Evolutionary conservation across 352 stramenopile genomes (phyloP).

Genomic region (Pythium brachiatum): DNA sequence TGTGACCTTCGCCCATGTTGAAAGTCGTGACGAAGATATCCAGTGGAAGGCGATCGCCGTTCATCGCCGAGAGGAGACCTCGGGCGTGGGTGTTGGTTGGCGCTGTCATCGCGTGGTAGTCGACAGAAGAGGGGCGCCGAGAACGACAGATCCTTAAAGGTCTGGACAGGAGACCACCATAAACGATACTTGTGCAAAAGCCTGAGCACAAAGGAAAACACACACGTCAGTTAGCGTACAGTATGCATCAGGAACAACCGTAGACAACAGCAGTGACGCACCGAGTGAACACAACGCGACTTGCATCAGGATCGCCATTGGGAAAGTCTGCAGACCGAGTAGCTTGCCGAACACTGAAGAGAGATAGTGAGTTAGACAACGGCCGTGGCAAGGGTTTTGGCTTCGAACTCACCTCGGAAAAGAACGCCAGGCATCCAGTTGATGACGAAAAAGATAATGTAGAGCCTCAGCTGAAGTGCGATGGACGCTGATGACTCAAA

Average conservation of each 20-base stretch:
- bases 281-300: constrained; percentile 52
- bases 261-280: background rate
- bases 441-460: constrained; percentile 69
- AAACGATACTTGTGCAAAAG: constrained; percentile 64
- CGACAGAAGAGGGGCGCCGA: constrained; percentile 11
- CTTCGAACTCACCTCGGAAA: constrained; percentile 48
- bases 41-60: constrained; percentile 46
- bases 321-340: constrained; percentile 43
- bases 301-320: constrained; percentile 64
- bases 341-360: constrained; percentile 43
- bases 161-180: constrained; percentile 24
- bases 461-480: constrained; percentile 61
- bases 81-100: constrained; percentile 32
- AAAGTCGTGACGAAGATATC: constrained; percentile 83
- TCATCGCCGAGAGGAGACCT: constrained; percentile 11
- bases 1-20: constrained; percentile 76
- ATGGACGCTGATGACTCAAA: constrained; percentile 64
- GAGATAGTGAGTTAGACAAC: constrained; percentile 5
- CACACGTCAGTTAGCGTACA: background rate
- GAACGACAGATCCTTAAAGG: constrained; percentile 18
- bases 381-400: too few relatives aligned
- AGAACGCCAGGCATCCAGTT: constrained; percentile 62
- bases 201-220: constrained; percentile 18
- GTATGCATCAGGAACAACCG: too few relatives aligned
- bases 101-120: constrained; percentile 37